Evolutionary conservation across 2,329 filamentous ascomycete species (phyloP), one percentile per base, ranked within the genome.

Genomic region (Blastomyces emzantsi): DNA sequence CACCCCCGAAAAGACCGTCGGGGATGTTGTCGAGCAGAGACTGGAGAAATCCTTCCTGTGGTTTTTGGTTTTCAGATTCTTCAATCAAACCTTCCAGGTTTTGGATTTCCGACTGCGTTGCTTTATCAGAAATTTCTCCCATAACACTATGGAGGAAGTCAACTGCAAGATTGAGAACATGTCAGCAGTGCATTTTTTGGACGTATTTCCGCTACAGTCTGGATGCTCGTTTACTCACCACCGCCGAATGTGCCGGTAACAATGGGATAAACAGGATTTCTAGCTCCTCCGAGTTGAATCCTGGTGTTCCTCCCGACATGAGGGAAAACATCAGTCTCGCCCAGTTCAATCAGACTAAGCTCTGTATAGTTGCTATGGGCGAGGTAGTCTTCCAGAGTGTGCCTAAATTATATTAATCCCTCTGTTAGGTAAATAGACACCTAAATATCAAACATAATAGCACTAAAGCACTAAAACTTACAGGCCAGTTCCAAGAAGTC

Each of bases 281-380:
- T 81, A 64, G 84, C 87, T 55, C 89, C 91, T 43, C 83, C 80
- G 36, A 97, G 81, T 56, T 85, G 80, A 36, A 96, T 79, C 71
- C 80, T 79, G n/a, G 91, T 91, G 69, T 84, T 78, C 64, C 86
- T 82, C 45, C 93, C 93, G 62, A 94, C 90, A 71, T 96, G 92
- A 33, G 93, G 90, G 75, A 97, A 97, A 65, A 96, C 78, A 65
- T 90, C 84, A 6, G 78, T 80, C 76, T 94, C 91, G 61, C 91
- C 92, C 70, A 96, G 77, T 74, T 96, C 92, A 70, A 94, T 92
- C 58, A 97, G 82, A 64, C 89, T 90, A 64, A 97, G 84, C 75
- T 97, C 92, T 17, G 83, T 86, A 77, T 96, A 97, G 81, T 97
- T 97, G 74, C 90, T 95, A 78, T 97, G 93, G 19, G 92, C 93